These are phyloP conservation scores for Solanum gandarillasii DNA, from an alignment of 257 asterid species.

Conservation along the genomic window DNA sequence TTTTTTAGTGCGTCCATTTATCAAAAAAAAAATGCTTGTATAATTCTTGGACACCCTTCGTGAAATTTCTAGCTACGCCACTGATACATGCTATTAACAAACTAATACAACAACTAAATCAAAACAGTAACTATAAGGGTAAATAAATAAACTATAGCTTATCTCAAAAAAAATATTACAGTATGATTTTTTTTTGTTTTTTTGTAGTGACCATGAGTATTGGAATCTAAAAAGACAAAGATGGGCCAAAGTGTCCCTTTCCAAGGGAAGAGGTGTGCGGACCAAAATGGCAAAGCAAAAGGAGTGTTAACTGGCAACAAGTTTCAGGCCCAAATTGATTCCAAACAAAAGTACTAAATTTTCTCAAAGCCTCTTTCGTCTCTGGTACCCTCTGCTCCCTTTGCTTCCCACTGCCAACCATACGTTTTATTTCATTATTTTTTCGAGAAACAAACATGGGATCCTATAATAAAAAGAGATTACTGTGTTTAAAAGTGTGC, in stretches of 20 bases:
- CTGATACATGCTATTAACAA: not conserved
- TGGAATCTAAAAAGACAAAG: not conserved
- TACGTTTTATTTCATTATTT: not conserved
- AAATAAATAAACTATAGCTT: not conserved
- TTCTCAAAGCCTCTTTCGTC: not conserved
- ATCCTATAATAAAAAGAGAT: not conserved
- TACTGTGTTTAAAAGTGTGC: not conserved
- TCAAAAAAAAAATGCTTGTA: too few relatives aligned
- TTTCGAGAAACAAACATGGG: not conserved
- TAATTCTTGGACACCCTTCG: too few relatives aligned
- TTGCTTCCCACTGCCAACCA: not conserved
- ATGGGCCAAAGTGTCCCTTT: constrained; percentile 6
- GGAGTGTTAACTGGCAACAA: not conserved
- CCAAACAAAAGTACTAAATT: not conserved
- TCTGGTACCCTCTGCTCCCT: not conserved
- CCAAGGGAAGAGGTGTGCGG: not conserved
- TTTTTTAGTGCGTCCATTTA: too few relatives aligned
- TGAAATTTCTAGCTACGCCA: too few relatives aligned
- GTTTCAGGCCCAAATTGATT: constrained; percentile 3
- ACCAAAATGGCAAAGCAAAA: not conserved
- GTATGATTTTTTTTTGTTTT: not conserved
- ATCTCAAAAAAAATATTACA: not conserved
- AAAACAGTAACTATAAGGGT: not conserved
- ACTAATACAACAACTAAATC: not conserved
- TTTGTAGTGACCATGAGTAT: not conserved